These are phyloP conservation scores for Graphilbum fragrans DNA, from an alignment of 2,329 filamentous ascomycete species.

Conservation along the genomic window DNA sequence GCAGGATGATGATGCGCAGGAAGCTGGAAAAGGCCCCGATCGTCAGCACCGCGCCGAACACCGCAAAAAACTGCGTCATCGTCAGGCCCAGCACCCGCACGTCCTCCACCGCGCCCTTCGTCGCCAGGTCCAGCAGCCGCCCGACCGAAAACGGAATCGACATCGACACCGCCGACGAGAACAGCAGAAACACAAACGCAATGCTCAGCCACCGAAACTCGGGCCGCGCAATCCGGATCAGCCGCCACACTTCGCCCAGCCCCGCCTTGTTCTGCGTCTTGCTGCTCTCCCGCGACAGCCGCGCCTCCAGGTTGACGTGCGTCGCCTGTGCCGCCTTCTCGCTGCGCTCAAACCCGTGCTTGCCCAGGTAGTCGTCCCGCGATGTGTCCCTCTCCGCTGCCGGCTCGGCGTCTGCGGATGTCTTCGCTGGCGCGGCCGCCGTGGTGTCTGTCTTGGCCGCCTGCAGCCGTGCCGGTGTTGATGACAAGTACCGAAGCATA, in stretches of 20 bases:
- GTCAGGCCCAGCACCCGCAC: constrained; percentile 71
- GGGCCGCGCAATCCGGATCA: constrained; percentile 80
- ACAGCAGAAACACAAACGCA: constrained; percentile 74
- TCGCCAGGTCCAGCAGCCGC: constrained; percentile 85
- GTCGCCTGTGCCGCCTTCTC: constrained; percentile 80
- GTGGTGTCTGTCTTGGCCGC: neutral
- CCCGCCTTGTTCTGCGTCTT: constrained; percentile 46
- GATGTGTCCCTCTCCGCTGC: constrained; percentile 2
- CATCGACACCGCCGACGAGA: constrained; percentile 91
- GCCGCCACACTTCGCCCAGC: constrained; percentile 65
- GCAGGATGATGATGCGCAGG: constrained; percentile 80
- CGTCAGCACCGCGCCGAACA: constrained; percentile 63
- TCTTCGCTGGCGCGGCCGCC: neutral
- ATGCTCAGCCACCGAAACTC: constrained; percentile 66
- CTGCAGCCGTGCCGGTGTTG: neutral
- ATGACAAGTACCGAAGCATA: too few relatives aligned
- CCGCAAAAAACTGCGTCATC: constrained; percentile 78
- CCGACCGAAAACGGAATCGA: constrained; percentile 94
- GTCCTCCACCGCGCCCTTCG: constrained; percentile 55
- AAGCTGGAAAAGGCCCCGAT: constrained; percentile 86
- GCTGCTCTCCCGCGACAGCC: constrained; percentile 74
- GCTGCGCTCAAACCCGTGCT: constrained; percentile 31
- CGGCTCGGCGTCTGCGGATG: constrained; percentile 13
- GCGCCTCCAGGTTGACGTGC: constrained; percentile 79
- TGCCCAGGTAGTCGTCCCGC: constrained; percentile 16